These are phyloP conservation scores for Leccinum griseonigrum DNA, from an alignment of 1,284 basidiomycete genomes.

Conservation along the genomic window DNA sequence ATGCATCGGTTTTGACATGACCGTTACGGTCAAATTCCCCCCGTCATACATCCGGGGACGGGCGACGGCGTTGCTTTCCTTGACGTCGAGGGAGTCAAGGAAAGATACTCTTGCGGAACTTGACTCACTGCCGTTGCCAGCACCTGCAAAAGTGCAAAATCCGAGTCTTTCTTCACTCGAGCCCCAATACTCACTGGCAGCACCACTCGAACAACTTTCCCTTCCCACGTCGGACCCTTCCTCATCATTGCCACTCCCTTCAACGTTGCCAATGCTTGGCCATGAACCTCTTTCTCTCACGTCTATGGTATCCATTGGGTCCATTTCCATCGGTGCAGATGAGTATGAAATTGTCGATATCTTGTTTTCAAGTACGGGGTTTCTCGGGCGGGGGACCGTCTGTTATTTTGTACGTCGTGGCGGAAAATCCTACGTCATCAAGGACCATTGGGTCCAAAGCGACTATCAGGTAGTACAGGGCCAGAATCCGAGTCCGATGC, in stretches of 20 bases:
- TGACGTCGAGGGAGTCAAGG: neutral
- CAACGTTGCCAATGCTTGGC: no score
- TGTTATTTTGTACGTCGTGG: neutral
- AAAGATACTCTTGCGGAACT: no score
- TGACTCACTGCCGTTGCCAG: no score
- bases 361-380: neutral
- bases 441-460: neutral
- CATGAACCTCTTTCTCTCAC: no score
- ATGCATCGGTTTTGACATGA: neutral
- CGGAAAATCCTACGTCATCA: neutral
- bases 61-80: neutral
- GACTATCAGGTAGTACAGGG: neutral
- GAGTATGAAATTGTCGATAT: neutral
- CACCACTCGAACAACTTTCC: no score
- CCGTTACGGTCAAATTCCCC: neutral
- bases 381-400: neutral
- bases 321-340: neutral
- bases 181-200: no score
- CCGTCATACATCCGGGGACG: neutral
- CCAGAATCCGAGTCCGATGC: neutral
- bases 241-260: no score
- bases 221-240: no score
- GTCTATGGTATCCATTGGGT: neutral
- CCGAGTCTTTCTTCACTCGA: no score
- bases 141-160: no score